These are phyloP conservation scores for Penicillium crustosum DNA, from an alignment of 2,329 filamentous ascomycete genomes.

Conservation along the genomic window DNA sequence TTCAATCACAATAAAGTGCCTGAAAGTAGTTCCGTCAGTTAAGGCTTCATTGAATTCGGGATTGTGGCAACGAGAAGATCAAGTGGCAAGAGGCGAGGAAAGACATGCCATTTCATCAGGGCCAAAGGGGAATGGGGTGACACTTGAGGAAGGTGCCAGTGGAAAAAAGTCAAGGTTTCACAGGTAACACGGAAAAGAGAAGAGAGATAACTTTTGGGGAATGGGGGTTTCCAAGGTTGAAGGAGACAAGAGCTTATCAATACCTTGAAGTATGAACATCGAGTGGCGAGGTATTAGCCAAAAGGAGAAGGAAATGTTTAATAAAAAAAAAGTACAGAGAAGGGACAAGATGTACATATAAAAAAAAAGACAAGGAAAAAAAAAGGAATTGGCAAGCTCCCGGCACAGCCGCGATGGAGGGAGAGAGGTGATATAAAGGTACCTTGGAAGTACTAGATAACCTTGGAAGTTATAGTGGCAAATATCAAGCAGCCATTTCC, in stretches of 20 bases:
- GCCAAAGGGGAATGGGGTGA: not conserved
- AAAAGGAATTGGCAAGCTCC: not conserved
- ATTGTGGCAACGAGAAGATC: conserved; percentile 13
- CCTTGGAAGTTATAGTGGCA: conserved; percentile 7
- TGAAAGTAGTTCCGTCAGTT: not conserved
- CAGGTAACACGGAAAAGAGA: conserved; percentile 20
- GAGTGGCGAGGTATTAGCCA: conserved; percentile 4
- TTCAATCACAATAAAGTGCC: conserved; percentile 13
- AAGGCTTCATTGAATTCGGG: conserved; percentile 9
- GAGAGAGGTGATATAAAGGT: conserved; percentile 2
- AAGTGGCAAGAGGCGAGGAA: conserved; percentile 12
- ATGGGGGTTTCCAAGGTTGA: conserved; percentile 4
- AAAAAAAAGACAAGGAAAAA: not conserved
- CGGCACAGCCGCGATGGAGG: conserved; percentile 2
- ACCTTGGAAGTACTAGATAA: conserved; percentile 1
- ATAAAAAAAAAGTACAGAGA: conserved; percentile 3
- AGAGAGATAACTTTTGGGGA: not conserved
- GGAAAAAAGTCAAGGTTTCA: conserved; percentile 20
- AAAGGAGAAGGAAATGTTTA: not conserved
- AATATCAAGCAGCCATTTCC: conserved; percentile 12
- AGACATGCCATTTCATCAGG: conserved; percentile 13
- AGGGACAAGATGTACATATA: conserved; percentile 6
- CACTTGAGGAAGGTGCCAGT: conserved; percentile 18
- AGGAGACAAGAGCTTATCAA: conserved; percentile 5
- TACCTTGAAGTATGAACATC: conserved; percentile 6